Evolutionary conservation across 2,329 filamentous ascomycete species (phyloP).

Genomic region (Penicillium frequentans): DNA sequence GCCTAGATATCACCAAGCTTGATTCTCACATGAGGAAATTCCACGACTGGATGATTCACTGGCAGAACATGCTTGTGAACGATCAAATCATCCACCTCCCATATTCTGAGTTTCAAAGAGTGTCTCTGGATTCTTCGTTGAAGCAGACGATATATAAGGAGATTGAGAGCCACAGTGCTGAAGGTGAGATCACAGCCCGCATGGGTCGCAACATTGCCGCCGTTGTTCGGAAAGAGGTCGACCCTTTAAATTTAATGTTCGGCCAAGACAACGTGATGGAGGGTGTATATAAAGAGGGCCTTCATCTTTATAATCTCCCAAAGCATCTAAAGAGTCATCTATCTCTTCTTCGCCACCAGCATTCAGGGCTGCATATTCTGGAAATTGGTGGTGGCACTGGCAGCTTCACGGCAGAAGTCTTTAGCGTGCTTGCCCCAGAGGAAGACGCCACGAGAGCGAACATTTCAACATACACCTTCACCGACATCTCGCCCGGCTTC

Average conservation of each 20-base stretch:
- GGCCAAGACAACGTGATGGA: constrained; percentile 33
- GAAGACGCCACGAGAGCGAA: constrained; percentile 2
- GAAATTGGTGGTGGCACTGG: constrained; percentile 35
- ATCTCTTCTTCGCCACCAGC: constrained; percentile 20
- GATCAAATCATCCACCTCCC: constrained; percentile 27
- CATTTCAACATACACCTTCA: constrained; percentile 28
- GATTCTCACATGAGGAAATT: constrained; percentile 29
- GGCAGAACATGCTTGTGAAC: constrained; percentile 15
- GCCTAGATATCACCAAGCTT: constrained; percentile 13
- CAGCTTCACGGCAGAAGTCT: constrained; percentile 23
- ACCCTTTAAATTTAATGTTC: constrained; percentile 37
- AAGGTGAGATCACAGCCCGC: constrained; percentile 32
- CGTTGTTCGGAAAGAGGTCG: constrained; percentile 27
- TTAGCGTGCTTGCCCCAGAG: constrained; percentile 17
- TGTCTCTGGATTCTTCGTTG: constrained; percentile 14
- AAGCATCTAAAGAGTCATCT: constrained; percentile 19
- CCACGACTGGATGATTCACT: constrained; percentile 29
- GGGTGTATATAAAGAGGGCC: constrained; percentile 27
- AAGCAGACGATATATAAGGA: constrained; percentile 24
- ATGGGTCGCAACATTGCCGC: constrained; percentile 32
- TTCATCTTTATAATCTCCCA: constrained; percentile 24
- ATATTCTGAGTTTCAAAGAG: constrained; percentile 20
- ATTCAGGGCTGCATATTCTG: constrained; percentile 17
- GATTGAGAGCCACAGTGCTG: constrained; percentile 23
- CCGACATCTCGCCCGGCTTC: constrained; percentile 32